A percentile compares a stretch with the other conserved stretches of the same genome.
phyloP scores from a whole-genome alignment of 441 rosid genomes.

The Mallotus japonicus region DNA sequence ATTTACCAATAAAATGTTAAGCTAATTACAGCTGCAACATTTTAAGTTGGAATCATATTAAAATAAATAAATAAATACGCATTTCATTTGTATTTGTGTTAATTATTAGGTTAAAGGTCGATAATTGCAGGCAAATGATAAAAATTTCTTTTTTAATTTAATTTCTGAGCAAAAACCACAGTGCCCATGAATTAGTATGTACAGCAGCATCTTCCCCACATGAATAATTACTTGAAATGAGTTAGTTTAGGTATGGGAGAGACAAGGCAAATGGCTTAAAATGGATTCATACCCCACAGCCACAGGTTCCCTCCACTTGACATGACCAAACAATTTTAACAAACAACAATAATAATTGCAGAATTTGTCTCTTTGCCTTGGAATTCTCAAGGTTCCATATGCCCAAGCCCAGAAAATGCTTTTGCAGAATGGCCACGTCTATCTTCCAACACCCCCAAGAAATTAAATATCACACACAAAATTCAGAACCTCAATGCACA shows the following conservation, averaged over 20 bases:
- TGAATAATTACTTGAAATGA: too few relatives aligned
- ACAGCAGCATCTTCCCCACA: too few relatives aligned
- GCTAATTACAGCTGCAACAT: too few relatives aligned
- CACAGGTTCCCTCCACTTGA: constrained; percentile 25
- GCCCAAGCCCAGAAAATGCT: constrained; percentile 16
- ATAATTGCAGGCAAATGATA: too few relatives aligned
- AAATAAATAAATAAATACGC: too few relatives aligned
- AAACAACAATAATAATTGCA: constrained; percentile 21
- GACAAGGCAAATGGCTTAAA: constrained; percentile 10
- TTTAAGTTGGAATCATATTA: too few relatives aligned
- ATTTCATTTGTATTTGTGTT: too few relatives aligned
- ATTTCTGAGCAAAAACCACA: too few relatives aligned
- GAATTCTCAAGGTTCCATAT: constrained; percentile 22
- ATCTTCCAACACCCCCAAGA: neutral
- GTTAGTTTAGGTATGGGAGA: neutral
- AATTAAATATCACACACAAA: neutral
- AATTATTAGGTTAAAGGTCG: too few relatives aligned
- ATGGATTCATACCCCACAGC: constrained; percentile 13
- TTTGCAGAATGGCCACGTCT: constrained; percentile 8
- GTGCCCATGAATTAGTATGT: too few relatives aligned
- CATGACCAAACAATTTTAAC: constrained; percentile 3
- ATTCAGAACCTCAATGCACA: constrained; percentile 17
- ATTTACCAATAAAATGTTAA: too few relatives aligned
- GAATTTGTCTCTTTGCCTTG: constrained; percentile 29
- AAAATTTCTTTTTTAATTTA: too few relatives aligned